These are phyloP conservation scores for Theobroma cacao DNA, from an alignment of 345 rosid genomes.

Conservation along the genomic window DNA sequence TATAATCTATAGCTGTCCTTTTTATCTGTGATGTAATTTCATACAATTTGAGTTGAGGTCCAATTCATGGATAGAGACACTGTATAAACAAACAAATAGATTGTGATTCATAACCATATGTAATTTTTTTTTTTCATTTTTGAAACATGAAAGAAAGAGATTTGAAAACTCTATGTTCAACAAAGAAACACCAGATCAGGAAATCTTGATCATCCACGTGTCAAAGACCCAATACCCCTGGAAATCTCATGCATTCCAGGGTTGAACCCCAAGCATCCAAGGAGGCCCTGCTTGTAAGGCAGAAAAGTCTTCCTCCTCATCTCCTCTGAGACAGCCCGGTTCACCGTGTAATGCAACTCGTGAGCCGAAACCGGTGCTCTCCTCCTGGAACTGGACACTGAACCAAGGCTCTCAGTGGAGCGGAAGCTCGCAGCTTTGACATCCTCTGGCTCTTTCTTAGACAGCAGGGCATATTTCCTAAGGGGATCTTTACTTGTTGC, in stretches of 20 bases:
- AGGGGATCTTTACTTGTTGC: constrained; percentile 50
- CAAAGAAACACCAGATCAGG: constrained; percentile 1
- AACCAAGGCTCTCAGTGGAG: constrained; percentile 57
- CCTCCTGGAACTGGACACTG: constrained; percentile 42
- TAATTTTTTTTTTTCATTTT: neutral
- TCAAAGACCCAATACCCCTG: constrained; percentile 64
- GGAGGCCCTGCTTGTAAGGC: constrained; percentile 87
- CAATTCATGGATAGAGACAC: constrained; percentile 21
- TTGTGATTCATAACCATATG: neutral
- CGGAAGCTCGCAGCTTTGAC: constrained; percentile 54
- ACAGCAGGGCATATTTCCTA: constrained; percentile 43
- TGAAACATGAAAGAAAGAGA: neutral
- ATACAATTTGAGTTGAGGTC: constrained; percentile 16
- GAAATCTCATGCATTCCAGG: constrained; percentile 63
- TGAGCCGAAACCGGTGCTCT: constrained; percentile 59
- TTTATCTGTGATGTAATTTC: neutral
- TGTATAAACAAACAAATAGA: constrained; percentile 12
- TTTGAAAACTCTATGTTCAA: neutral
- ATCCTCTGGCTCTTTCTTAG: constrained; percentile 53
- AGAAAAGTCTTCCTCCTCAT: constrained; percentile 77
- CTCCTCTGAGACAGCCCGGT: constrained; percentile 89
- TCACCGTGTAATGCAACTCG: constrained; percentile 81
- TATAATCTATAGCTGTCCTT: neutral
- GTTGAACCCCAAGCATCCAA: constrained; percentile 91
- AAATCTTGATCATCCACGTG: constrained; percentile 49